Percentiles rank a stretch among this genome's conserved stretches.
Evolutionary conservation across 129 eudicot species (phyloP).

Genomic region (Artemisia argyi): DNA sequence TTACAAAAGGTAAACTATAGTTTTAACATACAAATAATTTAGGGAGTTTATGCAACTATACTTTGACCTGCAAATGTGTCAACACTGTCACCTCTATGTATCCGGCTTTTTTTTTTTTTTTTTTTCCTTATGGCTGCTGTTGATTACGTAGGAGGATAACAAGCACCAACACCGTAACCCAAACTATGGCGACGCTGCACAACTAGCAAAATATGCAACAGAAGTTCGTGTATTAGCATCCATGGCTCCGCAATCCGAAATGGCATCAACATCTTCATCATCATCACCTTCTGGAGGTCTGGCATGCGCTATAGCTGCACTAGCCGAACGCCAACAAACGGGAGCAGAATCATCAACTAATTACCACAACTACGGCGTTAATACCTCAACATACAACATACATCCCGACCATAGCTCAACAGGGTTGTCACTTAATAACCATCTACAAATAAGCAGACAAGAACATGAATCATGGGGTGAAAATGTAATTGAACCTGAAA

Average conservation of each 20-base stretch:
- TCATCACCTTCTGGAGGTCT: constrained; percentile 91
- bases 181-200: constrained; percentile 40
- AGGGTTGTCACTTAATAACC: constrained; percentile 42
- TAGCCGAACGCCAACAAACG: constrained; percentile 75
- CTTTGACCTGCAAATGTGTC: no score
- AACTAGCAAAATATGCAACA: constrained; percentile 45
- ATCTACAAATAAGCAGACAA: constrained; percentile 23
- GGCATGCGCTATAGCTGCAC: constrained; percentile 85
- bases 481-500: constrained; percentile 38
- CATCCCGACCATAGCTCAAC: constrained; percentile 46
- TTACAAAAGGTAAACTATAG: no score
- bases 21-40: no score
- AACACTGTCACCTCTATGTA: neutral
- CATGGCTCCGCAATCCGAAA: constrained; percentile 39
- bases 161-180: constrained; percentile 37
- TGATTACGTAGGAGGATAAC: constrained; percentile 55
- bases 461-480: constrained; percentile 26
- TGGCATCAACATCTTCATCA: constrained; percentile 46
- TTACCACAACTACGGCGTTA: constrained; percentile 40
- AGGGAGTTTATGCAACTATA: no score
- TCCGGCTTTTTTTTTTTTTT: no score
- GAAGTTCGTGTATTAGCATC: constrained; percentile 46
- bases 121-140: constrained; percentile 5
- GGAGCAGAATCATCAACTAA: constrained; percentile 56
- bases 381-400: constrained; percentile 35